These are phyloP conservation scores for Kluyveromyces starmeri DNA, from an alignment of 805 yeast genomes.

Conservation along the genomic window DNA sequence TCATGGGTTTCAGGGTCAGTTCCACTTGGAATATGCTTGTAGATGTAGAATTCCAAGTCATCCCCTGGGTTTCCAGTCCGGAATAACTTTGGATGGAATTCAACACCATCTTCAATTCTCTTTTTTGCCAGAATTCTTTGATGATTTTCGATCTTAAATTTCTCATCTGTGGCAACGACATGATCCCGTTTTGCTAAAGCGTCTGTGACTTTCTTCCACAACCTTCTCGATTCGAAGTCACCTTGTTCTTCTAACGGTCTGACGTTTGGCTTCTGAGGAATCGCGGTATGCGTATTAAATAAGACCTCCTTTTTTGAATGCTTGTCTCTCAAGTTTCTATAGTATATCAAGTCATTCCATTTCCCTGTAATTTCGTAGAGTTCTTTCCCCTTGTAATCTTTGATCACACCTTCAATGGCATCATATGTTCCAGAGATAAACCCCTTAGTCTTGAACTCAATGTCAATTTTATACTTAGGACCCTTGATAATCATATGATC, in stretches of 20 bases:
- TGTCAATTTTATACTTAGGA: conserved; percentile 55
- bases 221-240: conserved; percentile 64
- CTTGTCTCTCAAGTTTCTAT: conserved; percentile 44
- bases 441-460: conserved; percentile 93
- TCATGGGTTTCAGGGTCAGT: conserved; percentile 46
- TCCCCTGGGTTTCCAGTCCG: conserved; percentile 36
- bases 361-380: conserved; percentile 72
- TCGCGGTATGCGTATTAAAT: conserved; percentile 51
- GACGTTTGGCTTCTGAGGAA: conserved; percentile 53
- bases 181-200: conserved; percentile 81
- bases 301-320: conserved; percentile 39
- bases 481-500: conserved; percentile 80
- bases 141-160: conserved; percentile 75
- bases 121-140: conserved; percentile 70
- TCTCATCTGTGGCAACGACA: conserved; percentile 76
- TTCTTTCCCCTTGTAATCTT: conserved; percentile 43
- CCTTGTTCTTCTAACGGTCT: conserved; percentile 77
- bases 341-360: conserved; percentile 82
- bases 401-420: conserved; percentile 69
- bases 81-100: conserved; percentile 74
- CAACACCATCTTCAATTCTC: conserved; percentile 69
- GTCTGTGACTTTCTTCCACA: conserved; percentile 77
- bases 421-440: conserved; percentile 89
- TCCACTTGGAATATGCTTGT: conserved; percentile 50
- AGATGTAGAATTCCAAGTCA: conserved; percentile 56